Percentiles rank a stretch among this genome's conserved stretches.
Conservation (phyloP, 345 rosid genomes). For the Ceriops decandra region DNA sequence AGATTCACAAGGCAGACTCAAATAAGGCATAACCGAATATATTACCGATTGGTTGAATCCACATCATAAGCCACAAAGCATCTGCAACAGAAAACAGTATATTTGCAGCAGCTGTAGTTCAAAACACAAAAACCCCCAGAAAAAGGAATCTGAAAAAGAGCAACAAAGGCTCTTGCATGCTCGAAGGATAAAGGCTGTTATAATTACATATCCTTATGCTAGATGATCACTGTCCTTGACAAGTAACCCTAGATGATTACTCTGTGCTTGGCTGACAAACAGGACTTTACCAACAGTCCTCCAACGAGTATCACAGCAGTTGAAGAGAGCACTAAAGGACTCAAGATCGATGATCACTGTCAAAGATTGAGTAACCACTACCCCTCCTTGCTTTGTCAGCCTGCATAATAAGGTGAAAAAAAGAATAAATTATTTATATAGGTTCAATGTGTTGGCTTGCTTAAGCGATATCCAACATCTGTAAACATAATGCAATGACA, state of each 20-base stretch:
- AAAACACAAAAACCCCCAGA: too few relatives aligned
- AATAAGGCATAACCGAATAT: too few relatives aligned
- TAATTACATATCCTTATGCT: constrained; percentile 10
- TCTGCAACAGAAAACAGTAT: too few relatives aligned
- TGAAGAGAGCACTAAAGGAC: background rate
- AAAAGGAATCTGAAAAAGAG: too few relatives aligned
- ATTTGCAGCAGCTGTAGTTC: too few relatives aligned
- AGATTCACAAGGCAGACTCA: too few relatives aligned
- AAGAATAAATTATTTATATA: background rate
- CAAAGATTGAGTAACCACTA: constrained; percentile 19
- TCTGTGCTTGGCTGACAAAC: background rate
- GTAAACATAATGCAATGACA: too few relatives aligned
- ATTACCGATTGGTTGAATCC: too few relatives aligned
- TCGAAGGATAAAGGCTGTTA: background rate
- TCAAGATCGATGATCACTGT: constrained; percentile 30
- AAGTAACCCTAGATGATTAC: background rate
- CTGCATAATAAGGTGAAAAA: constrained; percentile 31
- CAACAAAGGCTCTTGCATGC: too few relatives aligned
- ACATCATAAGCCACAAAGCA: too few relatives aligned
- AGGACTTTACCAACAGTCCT: background rate
- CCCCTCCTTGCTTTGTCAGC: constrained; percentile 56
- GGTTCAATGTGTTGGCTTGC: too few relatives aligned
- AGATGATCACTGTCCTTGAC: constrained; percentile 2
- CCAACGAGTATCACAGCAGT: background rate
- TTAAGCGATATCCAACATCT: too few relatives aligned